Percentiles rank a stretch among this genome's conserved stretches.
Conservation (phyloP, 257 asterid species). For the Misopates orontium region DNA sequence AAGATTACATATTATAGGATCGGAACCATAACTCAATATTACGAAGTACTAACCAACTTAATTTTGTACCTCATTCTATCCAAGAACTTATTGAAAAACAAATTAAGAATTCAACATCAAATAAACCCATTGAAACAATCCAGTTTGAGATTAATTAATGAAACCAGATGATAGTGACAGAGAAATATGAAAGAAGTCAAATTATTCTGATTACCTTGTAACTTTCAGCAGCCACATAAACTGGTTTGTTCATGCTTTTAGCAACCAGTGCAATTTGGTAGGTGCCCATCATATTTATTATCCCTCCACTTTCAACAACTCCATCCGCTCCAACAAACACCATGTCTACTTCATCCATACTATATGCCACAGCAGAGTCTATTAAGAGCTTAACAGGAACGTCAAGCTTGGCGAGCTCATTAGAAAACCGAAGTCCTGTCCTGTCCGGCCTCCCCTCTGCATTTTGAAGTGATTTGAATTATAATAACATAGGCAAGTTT, state of each 20-base stretch:
- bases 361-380: slow-evolving; percentile 96
- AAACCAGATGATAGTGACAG: no score
- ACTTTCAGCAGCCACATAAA: slow-evolving; percentile 94
- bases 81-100: no score
- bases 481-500: no score
- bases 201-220: slow-evolving; percentile 59
- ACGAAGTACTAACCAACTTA: no score
- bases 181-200: no score
- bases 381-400: slow-evolving; percentile 87
- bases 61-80: no score
- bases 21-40: no score
- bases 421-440: slow-evolving; percentile 74
- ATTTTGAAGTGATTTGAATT: slow-evolving; percentile 25
- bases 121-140: no score
- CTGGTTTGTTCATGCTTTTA: slow-evolving; percentile 94
- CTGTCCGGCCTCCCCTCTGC: slow-evolving; percentile 98
- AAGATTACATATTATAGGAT: no score
- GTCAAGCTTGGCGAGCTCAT: slow-evolving; percentile 86
- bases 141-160: no score
- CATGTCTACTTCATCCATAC: slow-evolving; percentile 96
- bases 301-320: slow-evolving; percentile 92
- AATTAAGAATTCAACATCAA: no score
- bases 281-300: slow-evolving; percentile 97
- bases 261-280: slow-evolving; percentile 95
- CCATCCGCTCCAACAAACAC: slow-evolving; percentile 96